Conservation (phyloP, 148 eudicot species). For the Vaccinium vitisidaea region DNA sequence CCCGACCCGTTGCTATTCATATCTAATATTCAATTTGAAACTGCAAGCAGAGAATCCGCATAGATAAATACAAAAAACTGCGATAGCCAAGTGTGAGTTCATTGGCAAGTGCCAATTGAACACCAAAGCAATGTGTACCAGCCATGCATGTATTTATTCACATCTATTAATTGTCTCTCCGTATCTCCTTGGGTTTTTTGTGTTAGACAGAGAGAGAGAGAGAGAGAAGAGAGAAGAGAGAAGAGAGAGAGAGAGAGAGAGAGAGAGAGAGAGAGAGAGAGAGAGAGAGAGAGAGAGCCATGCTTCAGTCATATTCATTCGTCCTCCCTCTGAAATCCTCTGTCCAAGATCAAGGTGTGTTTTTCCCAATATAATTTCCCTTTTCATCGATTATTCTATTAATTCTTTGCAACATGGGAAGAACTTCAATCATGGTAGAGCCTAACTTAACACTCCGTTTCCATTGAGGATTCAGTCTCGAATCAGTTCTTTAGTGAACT, state of each 20-base stretch:
- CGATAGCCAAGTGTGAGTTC: not conserved
- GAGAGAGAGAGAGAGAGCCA: conserved; percentile 3
- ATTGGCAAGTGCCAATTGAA: not conserved
- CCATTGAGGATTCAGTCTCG: not conserved
- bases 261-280: not conserved
- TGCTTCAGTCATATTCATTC: not conserved
- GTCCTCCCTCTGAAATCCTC: not conserved
- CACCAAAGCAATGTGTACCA: not conserved
- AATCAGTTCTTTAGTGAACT: not conserved
- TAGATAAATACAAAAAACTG: not conserved
- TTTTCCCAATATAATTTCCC: not conserved
- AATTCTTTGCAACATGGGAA: not conserved
- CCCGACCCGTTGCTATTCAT: not conserved
- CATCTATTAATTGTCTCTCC: not conserved
- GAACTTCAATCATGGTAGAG: not conserved
- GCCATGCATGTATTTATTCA: not conserved
- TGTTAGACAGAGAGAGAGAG: too few species aligned
- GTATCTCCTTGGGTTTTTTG: not conserved
- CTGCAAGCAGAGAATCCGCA: not conserved
- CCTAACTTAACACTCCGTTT: not conserved
- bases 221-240: too few species aligned
- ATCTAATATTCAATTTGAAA: not conserved
- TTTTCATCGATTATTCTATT: not conserved
- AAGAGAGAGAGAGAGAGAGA: not conserved
- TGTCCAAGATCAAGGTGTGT: not conserved